Evolutionary conservation across 805 yeast species (phyloP), one percentile per base, ranked within the genome.

Genomic region (Kluyveromyces siamensis): DNA sequence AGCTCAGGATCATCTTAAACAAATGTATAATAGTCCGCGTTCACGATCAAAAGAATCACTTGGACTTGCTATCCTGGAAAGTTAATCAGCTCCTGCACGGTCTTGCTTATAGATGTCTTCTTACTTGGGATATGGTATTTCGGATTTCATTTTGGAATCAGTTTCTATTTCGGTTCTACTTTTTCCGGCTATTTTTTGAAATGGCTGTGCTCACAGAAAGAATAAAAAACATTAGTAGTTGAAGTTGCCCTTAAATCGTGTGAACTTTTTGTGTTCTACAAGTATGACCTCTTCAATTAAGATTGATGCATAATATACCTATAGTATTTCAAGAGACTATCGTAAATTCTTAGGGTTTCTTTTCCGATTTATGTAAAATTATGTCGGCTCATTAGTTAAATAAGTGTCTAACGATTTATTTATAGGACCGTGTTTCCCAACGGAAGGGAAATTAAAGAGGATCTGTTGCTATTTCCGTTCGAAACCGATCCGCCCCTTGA

Each of bases 401-500:
- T 30, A 30, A 30, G 35, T 11, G 35, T 13, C 35, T 30, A 30
- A 13, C 14, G 35, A 11, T 43, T 21, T 33, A 11, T 43, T 21
- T 33, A 43, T 10, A 43, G 27, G 38, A 43, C 45, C 14, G 45
- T 33, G 21, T 43, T 53, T 55, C 40, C 57, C 51, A 43, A 53
- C 42, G 5, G 58, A 48, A 58, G 41, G 16, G 62, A 58, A 14
- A 56, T 51, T 17, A 58, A 47, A n/a, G 62, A 58, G 9, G 60
- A 55, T 37, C 55, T 52, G 46, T 50, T 59, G 48, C 63, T 61
- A 33, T 51, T 53, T 14, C 56, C 53, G 44, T 55, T 56, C 43
- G 58, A 55, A 8, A 55, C 52, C 19, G 57, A 51, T 18, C 45
- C 45, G 35, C 56, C 58, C n/a, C 63, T 61, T 16, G 64, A 59